A percentile compares a stretch with the other conserved stretches of the same genome.
Evolutionary conservation across 139 green algal genomes (phyloP).

Genomic region (Volvox africanus): DNA sequence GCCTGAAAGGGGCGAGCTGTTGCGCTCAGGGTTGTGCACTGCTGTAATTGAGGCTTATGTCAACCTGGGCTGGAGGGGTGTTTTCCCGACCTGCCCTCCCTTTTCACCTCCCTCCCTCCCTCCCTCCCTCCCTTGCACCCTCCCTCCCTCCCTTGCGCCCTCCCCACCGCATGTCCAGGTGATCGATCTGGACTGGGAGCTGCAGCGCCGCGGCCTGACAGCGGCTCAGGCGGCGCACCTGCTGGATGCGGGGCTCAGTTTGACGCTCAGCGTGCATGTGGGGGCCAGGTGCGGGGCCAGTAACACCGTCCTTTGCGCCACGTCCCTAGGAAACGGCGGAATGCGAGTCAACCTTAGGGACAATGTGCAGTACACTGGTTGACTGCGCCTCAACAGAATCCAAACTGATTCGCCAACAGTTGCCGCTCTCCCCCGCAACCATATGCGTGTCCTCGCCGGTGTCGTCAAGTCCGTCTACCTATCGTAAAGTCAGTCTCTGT

Average conservation of each 20-base stretch:
- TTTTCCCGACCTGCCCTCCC: neutral
- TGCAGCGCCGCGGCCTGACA: conserved; percentile 16
- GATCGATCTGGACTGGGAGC: conserved; percentile 36
- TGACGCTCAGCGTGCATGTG: conserved; percentile 30
- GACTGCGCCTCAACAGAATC: neutral
- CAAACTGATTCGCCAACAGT: too few species aligned
- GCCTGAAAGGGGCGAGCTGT: neutral
- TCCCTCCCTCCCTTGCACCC: neutral
- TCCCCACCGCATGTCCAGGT: neutral
- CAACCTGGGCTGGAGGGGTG: too few species aligned
- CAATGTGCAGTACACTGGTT: neutral
- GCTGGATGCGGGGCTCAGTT: conserved; percentile 33
- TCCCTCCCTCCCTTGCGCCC: neutral
- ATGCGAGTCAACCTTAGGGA: neutral
- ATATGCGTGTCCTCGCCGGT: too few species aligned
- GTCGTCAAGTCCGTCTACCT: too few species aligned
- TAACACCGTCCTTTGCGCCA: neutral
- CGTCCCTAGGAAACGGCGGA: neutral
- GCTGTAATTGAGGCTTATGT: neutral
- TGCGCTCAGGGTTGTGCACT: neutral
- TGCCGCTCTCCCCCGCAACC: too few species aligned
- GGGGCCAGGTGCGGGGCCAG: neutral
- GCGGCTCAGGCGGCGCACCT: conserved; percentile 23
- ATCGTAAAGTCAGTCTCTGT: too few species aligned
- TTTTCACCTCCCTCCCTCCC: neutral